A percentile compares a stretch with the other conserved stretches of the same genome.
Evolutionary conservation across 768 basidiomycete genomes (phyloP).

Genomic region (Gymnopilus junonius): DNA sequence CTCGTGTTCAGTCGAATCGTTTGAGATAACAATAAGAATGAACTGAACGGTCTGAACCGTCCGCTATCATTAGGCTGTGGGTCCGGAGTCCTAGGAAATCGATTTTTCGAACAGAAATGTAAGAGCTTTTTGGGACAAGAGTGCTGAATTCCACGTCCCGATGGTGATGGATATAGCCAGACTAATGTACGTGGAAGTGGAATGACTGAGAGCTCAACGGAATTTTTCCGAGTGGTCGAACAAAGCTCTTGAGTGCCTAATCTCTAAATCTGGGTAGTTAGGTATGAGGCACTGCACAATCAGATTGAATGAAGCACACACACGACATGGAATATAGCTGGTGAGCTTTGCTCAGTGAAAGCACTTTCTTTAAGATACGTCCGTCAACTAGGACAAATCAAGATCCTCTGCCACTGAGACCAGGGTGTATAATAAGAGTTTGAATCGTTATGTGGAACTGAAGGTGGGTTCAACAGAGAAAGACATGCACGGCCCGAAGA

Average conservation of each 20-base stretch:
- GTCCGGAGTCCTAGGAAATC: slow-evolving; percentile 1
- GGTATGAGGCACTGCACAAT: not conserved
- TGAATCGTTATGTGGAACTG: not conserved
- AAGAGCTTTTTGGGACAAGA: slow-evolving; percentile 9
- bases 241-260: not conserved
- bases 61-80: not conserved
- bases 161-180: slow-evolving; percentile 10
- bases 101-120: slow-evolving; percentile 15
- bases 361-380: not conserved
- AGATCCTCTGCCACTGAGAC: not conserved
- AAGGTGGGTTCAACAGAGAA: not conserved
- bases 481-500: not conserved
- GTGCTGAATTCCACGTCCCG: slow-evolving; percentile 9
- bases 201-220: slow-evolving; percentile 3
- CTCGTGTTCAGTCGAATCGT: slow-evolving; percentile 17
- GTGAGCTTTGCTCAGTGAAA: not conserved
- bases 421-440: not conserved
- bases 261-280: not conserved
- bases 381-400: not conserved
- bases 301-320: not conserved
- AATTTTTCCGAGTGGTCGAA: not conserved
- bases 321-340: not conserved
- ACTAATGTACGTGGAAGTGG: slow-evolving; percentile 8
- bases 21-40: slow-evolving; percentile 19
- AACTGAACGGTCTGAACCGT: slow-evolving; percentile 14